A percentile compares a stretch with the other conserved stretches of the same genome.
phyloP scores from a whole-genome alignment of 2,329 filamentous ascomycete species.

The Curvularia sp. region DNA sequence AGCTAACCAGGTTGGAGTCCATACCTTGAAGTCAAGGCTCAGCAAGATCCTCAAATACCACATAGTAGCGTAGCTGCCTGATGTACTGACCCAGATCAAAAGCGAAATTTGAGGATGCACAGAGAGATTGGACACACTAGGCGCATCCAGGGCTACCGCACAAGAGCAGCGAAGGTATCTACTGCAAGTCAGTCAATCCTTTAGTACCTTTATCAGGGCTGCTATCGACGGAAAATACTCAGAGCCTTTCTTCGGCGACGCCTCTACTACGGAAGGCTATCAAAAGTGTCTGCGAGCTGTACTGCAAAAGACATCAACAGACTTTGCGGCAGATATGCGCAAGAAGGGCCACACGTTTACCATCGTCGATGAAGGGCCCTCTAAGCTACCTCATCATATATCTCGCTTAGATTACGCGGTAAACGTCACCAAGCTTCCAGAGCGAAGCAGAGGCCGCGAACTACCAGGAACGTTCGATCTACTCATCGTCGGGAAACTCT shows the following conservation, averaged over 20 bases:
- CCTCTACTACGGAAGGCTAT: conserved; percentile 19
- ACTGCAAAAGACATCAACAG: conserved; percentile 25
- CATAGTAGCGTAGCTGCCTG: conserved; percentile 29
- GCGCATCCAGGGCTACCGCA: conserved; percentile 54
- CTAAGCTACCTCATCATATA: too few relatives aligned
- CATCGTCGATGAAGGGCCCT: conserved; percentile 19
- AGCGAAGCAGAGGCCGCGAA: conserved; percentile 28
- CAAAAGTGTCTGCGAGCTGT: conserved; percentile 32
- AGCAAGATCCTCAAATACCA: conserved; percentile 34
- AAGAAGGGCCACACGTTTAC: conserved; percentile 21
- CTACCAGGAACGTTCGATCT: conserved; percentile 33
- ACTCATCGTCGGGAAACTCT: conserved; percentile 13
- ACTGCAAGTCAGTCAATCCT: conserved; percentile 52
- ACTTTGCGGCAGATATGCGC: conserved; percentile 9
- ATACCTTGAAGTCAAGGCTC: conserved; percentile 25
- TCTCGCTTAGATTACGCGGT: background rate
- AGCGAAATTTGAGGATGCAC: conserved; percentile 26
- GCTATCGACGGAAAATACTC: conserved; percentile 56
- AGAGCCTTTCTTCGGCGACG: conserved; percentile 57
- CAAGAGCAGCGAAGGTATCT: conserved; percentile 60
- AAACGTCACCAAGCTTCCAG: conserved; percentile 10
- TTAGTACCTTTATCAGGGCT: conserved; percentile 54
- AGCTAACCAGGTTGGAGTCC: too few relatives aligned
- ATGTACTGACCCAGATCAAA: conserved; percentile 37
- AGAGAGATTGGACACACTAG: conserved; percentile 54